Base-by-base conservation (phyloP, 257 asterid genomes). In the Pogostemon cablin region DNA sequence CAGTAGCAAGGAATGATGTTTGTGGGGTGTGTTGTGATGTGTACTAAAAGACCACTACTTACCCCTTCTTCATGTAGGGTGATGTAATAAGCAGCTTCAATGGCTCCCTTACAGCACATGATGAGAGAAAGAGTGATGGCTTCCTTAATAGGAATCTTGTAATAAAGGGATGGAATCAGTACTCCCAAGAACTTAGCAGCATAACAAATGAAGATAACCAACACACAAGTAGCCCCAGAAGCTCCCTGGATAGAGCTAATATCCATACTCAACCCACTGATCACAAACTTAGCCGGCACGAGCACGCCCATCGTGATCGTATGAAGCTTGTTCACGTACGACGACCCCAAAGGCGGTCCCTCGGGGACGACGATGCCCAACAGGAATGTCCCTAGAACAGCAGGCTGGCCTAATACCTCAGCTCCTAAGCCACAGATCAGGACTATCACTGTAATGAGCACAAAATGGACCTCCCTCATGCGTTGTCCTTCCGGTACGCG, bases 41-140 rank as follows among this genome's bases (percentile, higher is more conserved):
- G 32, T 25, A 25, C 32, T 25, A 25, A 7, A 1, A 42, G 20
- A n/a, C 32, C 12, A 20, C n/a, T 25, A 34, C 73, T 5, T 74
- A 86, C 92, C 84, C 83, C 83, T 9, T 79, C 78, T 48, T 81
- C 89, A 62, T 37, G 75, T 78, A 86, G 7, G 46, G 69, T 65
- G 66, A 84, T 74, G 53, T 79, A 88, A 1, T 73, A 58, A 32
- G 83, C 63, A 47, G 79, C 79, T 71, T 89, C 96, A 7, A 87
- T 63, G 37, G 81, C 77, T 41, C 96, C 96, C 67, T 72, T 87
- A 68, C 91, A 77, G 43, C 90, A 82, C 90, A 87, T 79, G 50
- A 89, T 68, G 34, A 87, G 83, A 72, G 84, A 77, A 38, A 87
- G 87, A 59, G 83, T n/a, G 1, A 79, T 10, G 2, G 91, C 87